Evolutionary conservation across 2,329 filamentous ascomycete genomes (phyloP).

Genomic region (Basipetospora chlamydospora): DNA sequence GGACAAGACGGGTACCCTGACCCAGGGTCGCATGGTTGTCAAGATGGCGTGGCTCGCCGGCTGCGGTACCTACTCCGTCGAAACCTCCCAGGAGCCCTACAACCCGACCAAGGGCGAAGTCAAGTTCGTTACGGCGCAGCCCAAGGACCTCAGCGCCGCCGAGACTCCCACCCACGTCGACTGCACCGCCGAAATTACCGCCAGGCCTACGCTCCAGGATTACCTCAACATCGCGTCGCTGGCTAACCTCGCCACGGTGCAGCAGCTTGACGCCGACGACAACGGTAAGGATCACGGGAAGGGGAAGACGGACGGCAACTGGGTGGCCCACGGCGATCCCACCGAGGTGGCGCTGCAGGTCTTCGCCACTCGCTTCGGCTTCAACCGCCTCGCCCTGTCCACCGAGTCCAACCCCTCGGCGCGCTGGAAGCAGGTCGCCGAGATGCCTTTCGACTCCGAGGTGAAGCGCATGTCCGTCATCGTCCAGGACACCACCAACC

Average conservation of each 20-base stretch:
- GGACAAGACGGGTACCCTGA: slow-evolving; percentile 45
- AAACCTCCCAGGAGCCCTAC: slow-evolving; percentile 37
- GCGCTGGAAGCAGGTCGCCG: slow-evolving; percentile 41
- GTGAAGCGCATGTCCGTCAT: slow-evolving; percentile 64
- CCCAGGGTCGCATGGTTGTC: slow-evolving; percentile 50
- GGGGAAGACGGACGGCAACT: slow-evolving; percentile 27
- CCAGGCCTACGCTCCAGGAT: slow-evolving; percentile 18
- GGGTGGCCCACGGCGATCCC: slow-evolving; percentile 48
- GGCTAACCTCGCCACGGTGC: slow-evolving; percentile 37
- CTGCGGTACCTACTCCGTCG: slow-evolving; percentile 41
- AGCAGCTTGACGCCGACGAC: too few relatives aligned
- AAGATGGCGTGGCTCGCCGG: slow-evolving; percentile 44
- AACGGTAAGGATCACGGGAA: slow-evolving; percentile 14
- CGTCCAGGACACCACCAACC: slow-evolving; percentile 28
- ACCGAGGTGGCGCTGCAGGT: slow-evolving; percentile 63
- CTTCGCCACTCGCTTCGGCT: slow-evolving; percentile 51
- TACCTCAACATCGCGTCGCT: slow-evolving; percentile 47
- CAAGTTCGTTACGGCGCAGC: slow-evolving; percentile 18
- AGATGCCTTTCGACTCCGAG: slow-evolving; percentile 58
- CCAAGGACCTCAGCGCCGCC: slow-evolving; percentile 16
- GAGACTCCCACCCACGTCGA: slow-evolving; percentile 22
- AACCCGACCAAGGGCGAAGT: slow-evolving; percentile 40
- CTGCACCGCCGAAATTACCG: slow-evolving; percentile 12
- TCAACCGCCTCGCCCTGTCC: slow-evolving; percentile 37
- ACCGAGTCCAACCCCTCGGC: slow-evolving; percentile 28